Base-by-base conservation (phyloP, 2,329 filamentous ascomycete species). In the Scedosporium aurantiacum region DNA sequence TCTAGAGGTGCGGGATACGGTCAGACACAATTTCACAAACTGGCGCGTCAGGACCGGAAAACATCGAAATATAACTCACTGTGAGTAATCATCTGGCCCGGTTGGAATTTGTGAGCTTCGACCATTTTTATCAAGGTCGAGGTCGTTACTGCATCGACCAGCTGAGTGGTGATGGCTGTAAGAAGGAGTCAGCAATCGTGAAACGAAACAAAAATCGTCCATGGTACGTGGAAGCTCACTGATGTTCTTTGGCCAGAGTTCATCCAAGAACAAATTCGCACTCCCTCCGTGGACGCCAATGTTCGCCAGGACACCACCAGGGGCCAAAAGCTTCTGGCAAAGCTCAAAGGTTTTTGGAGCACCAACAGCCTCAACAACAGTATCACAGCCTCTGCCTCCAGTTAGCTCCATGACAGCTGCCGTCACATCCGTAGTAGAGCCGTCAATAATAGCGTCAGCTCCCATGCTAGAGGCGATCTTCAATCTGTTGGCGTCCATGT, bases 331-430 rank as follows among this genome's bases (percentile, higher is more conserved):
- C 6, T 77, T 71, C 68, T 85, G 81, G 60, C 77, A 79, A 50
- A 83, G 69, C 16, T 78, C 73, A 66, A 84, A 83, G 0, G 79
- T 83, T 0, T 73, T 73, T 0, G 79, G 79, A 7, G 81, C 71
- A 1, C 82, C 82, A 1, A 84, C 82, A 0, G 80, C 81, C 67
- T 84, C 82, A 58, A 84, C 81, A 1, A 85, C 81, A 0, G 79
- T 73, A 62, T 85, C 81, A 64, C 79, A 83, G 0, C 81, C 82
- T 60, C 76, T 73, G 1, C 75, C 77, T n/a, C 76, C 75, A 0
- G 80, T 82, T 59, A 82, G 64, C 0, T 68, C 69, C 65, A 72
- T 73, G 2, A 82, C 71, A 2, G 66, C 64, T 8, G 74, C 70
- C 4, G 73, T 69, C 0, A 73, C 70, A n/a, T 75, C 70, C 0